Conservation (phyloP, 768 basidiomycete genomes). For the Cystofilobasidium bisporidii region DNA sequence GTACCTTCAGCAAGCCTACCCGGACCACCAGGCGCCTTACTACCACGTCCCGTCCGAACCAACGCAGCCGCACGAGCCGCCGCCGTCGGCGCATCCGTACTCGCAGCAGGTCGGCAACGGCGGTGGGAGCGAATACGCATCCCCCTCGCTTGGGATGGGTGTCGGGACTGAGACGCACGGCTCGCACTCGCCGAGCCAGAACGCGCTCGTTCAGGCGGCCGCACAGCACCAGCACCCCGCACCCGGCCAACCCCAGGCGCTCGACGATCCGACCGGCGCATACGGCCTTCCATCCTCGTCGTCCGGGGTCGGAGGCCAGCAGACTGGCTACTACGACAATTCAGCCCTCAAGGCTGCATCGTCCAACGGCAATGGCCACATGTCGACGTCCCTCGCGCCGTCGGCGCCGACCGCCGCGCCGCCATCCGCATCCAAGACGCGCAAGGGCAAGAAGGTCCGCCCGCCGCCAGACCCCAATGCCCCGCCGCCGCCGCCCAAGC, state of each 20-base stretch:
- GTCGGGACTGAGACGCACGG: no score
- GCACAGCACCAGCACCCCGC: not conserved
- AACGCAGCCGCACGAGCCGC: not conserved
- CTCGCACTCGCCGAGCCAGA: no score
- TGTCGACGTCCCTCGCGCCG: not conserved
- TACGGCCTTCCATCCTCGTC: no score
- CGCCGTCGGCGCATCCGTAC: not conserved
- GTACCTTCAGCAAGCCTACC: no score
- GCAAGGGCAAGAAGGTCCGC: not conserved
- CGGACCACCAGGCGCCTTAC: not conserved
- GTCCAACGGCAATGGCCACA: no score
- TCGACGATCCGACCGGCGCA: no score
- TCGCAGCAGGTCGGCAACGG: not conserved
- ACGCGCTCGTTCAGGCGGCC: not conserved
- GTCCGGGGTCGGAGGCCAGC: no score
- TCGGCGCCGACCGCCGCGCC: not conserved
- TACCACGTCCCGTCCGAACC: not conserved
- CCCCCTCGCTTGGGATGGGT: no score
- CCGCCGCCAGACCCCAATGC: not conserved
- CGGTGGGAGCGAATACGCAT: not conserved
- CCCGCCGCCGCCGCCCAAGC: not conserved
- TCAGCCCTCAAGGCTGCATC: no score
- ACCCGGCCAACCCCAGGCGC: no score
- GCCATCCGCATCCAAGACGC: not conserved
- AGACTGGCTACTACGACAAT: no score